A percentile compares a stretch with the other conserved stretches of the same genome.
Evolutionary conservation across 164 flowering plant species (phyloP).

Genomic region (Vitis cinerea): DNA sequence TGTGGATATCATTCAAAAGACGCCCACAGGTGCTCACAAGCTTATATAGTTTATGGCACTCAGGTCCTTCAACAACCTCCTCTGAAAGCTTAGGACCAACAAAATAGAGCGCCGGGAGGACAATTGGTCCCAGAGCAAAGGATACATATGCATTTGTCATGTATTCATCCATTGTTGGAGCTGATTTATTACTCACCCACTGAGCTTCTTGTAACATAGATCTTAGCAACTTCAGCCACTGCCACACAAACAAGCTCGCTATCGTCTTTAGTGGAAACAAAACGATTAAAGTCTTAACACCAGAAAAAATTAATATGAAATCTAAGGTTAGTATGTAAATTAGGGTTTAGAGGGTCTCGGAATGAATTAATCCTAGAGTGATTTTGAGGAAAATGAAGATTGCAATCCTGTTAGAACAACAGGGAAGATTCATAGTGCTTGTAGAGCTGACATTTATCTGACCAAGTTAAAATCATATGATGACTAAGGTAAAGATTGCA

Average conservation of each 20-base stretch:
- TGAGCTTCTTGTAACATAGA: slow-evolving; percentile 57
- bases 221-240: slow-evolving; percentile 59
- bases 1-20: slow-evolving; percentile 62
- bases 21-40: slow-evolving; percentile 69
- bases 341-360: no score
- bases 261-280: background rate
- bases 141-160: slow-evolving; percentile 55
- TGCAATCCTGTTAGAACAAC: no score
- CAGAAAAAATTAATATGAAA: background rate
- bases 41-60: slow-evolving; percentile 37
- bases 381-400: background rate
- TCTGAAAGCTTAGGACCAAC: slow-evolving; percentile 59
- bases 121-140: slow-evolving; percentile 73
- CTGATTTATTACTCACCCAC: slow-evolving; percentile 38
- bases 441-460: no score
- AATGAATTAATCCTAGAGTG: no score
- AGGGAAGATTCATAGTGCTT: background rate
- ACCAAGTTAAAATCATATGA: background rate
- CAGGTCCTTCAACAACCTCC: slow-evolving; percentile 32
- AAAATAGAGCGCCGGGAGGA: slow-evolving; percentile 59
- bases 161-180: slow-evolving; percentile 62
- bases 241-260: slow-evolving; percentile 16
- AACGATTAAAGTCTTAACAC: background rate
- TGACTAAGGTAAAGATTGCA: background rate
- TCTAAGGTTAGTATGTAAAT: no score